Evolutionary conservation across 345 rosid genomes (phyloP), one percentile per base, ranked within the genome.

Genomic region (Kernera saxatilis): DNA sequence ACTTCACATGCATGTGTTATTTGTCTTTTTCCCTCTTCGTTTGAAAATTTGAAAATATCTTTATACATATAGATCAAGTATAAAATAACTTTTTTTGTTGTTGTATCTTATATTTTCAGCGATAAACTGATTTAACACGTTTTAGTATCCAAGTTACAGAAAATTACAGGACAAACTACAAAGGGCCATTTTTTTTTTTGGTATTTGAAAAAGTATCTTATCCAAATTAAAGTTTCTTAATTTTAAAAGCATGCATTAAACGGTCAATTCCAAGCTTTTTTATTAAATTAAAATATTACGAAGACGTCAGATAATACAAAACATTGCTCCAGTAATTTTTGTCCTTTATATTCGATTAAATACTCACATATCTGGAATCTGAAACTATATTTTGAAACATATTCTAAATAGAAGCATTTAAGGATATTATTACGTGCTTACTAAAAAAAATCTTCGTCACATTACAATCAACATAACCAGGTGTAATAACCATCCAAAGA

Each of bases 1-100:
- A 64, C 43, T 64, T 36, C 65, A 45, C 77, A 64, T 72, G 71
- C 51, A 35, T 51, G 54, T 55, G 43, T 35, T 25, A 73, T 22
- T 55, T 73, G 58, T 55, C 65, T 13, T 17, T 64, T 35, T 35
- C 57, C 21, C 26, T 25, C 19, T 33, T 10, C 15, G 21, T 23
- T 41, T 64, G 5, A 44, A 62, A 36, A 9, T 45, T 45, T 19
- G 1, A 45, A 62, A 17, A 33, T 44, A 65, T 13, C 22, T 27
- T 9, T 29, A 40, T 12, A 58, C 5, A 1, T 32, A 57, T 40
- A 19, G 8, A 15, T 54, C 32, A 64, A 63, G 4, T 53, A n/a
- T n/a, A n/a, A n/a, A n/a, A n/a, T n/a, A n/a, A n/a, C n/a, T n/a
- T n/a, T n/a, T n/a, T n/a, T n/a, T n/a, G n/a, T n/a, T n/a, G n/a